These are phyloP conservation scores for Strigomonas oncopelti DNA, from an alignment of 208 protist species.

Conservation along the genomic window DNA sequence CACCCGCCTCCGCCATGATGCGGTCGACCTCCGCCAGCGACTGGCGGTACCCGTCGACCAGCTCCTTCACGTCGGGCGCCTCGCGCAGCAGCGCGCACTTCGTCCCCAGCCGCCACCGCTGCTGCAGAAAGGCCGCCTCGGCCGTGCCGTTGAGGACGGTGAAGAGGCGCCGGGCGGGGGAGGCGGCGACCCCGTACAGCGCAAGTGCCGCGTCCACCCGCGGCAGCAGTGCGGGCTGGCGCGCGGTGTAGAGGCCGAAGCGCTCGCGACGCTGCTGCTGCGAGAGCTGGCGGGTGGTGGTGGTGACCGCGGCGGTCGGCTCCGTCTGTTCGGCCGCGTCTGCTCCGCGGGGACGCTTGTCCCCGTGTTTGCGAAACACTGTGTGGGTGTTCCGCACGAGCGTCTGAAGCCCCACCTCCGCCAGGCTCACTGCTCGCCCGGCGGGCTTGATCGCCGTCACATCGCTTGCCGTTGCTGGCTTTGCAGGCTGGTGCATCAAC, in stretches of 20 bases:
- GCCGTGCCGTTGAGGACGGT: conserved; percentile 47
- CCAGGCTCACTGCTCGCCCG: not conserved
- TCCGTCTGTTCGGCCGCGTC: not conserved
- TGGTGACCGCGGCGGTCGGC: not conserved
- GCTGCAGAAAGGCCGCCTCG: conserved; percentile 51
- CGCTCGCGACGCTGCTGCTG: conserved; percentile 38
- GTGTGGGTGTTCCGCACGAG: not conserved
- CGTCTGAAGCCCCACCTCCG: not conserved
- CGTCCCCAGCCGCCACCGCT: conserved; percentile 45
- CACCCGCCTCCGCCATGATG: not conserved
- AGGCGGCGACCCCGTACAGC: conserved; percentile 20
- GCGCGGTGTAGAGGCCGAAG: conserved; percentile 54
- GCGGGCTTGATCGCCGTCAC: not conserved
- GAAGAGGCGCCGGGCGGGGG: conserved; percentile 49
- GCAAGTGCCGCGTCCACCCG: conserved; percentile 17
- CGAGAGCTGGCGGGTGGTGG: conserved; percentile 6
- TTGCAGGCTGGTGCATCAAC: not conserved
- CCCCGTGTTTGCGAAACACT: not conserved
- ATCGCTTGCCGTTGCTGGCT: too few species aligned
- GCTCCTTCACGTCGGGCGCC: conserved; percentile 32
- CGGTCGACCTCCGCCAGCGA: conserved; percentile 13
- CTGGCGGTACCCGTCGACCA: conserved; percentile 11
- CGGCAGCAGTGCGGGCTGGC: conserved; percentile 45
- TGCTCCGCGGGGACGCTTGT: not conserved
- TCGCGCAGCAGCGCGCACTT: conserved; percentile 59